phyloP scores from a whole-genome alignment of 805 yeast species.

The Nakazawaea ishiwadae region DNA sequence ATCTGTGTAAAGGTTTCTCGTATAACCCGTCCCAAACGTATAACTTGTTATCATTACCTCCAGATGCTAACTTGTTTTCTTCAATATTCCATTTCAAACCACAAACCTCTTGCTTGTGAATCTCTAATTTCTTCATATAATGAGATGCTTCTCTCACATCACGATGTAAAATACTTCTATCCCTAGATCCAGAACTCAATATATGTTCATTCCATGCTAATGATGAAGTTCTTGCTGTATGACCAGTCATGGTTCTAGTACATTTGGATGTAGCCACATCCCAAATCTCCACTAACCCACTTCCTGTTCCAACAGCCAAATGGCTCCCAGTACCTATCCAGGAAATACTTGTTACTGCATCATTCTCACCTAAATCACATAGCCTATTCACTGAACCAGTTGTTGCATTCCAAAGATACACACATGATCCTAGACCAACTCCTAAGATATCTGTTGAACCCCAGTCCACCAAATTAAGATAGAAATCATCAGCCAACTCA shows the following conservation, averaged over 20 bases:
- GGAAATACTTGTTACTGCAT: slow-evolving; percentile 73
- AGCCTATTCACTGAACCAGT: slow-evolving; percentile 79
- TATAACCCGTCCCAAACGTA: slow-evolving; percentile 83
- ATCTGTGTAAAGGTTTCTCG: slow-evolving; percentile 63
- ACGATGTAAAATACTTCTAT: slow-evolving; percentile 76
- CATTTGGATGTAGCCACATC: slow-evolving; percentile 81
- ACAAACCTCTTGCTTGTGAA: slow-evolving; percentile 92
- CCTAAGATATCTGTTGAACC: slow-evolving; percentile 84
- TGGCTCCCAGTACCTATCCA: slow-evolving; percentile 97
- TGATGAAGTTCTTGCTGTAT: slow-evolving; percentile 76
- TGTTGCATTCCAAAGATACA: slow-evolving; percentile 86
- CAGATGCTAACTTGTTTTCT: slow-evolving; percentile 88
- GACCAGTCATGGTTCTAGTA: slow-evolving; percentile 90
- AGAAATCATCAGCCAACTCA: slow-evolving; percentile 89
- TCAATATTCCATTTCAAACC: slow-evolving; percentile 93
- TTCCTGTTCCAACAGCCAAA: slow-evolving; percentile 83
- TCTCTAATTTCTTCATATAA: slow-evolving; percentile 62
- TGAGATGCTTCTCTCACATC: slow-evolving; percentile 89
- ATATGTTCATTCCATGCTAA: slow-evolving; percentile 94
- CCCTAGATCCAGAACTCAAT: slow-evolving; percentile 82
- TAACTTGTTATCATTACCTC: slow-evolving; percentile 89
- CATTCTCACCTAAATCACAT: slow-evolving; percentile 67
- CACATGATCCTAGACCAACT: slow-evolving; percentile 85
- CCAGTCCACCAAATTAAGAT: slow-evolving; percentile 92
- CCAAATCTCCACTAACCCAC: slow-evolving; percentile 92